Conservation (phyloP, 148 eudicot species). For the Chenopodium formosanum region DNA sequence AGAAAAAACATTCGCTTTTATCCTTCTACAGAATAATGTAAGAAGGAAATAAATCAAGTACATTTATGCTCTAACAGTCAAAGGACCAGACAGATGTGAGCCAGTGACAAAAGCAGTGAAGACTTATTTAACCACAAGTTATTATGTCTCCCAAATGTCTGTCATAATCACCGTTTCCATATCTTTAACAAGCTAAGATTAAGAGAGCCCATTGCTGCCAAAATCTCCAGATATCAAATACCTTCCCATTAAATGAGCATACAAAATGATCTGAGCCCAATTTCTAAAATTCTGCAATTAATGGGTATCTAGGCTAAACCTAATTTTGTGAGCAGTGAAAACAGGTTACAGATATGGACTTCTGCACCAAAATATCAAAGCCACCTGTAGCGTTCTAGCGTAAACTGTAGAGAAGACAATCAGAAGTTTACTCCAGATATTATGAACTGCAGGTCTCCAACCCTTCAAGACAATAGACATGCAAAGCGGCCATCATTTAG, state of each 20-base stretch:
- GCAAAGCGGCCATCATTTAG: neutral
- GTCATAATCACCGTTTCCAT: neutral
- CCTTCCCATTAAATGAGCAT: neutral
- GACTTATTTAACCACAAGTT: neutral
- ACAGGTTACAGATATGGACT: neutral
- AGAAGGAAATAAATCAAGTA: neutral
- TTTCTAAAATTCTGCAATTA: neutral
- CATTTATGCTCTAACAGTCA: neutral
- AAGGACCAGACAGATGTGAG: neutral
- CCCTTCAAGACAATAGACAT: conserved; percentile 1
- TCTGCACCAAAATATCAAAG: neutral
- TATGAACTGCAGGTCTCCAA: conserved; percentile 1
- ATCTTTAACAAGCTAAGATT: neutral
- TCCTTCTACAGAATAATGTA: neutral
- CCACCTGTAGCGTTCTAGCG: neutral
- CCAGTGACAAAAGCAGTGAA: neutral
- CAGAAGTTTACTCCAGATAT: neutral
- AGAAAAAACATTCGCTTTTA: neutral
- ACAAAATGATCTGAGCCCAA: neutral
- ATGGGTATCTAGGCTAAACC: neutral
- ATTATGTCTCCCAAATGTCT: neutral
- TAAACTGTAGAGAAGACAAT: neutral
- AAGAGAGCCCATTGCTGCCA: neutral
- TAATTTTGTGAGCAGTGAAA: neutral
- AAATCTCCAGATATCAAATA: neutral